Evolutionary conservation across 345 rosid species (phyloP).

Genomic region (Orychophragmus violaceus): DNA sequence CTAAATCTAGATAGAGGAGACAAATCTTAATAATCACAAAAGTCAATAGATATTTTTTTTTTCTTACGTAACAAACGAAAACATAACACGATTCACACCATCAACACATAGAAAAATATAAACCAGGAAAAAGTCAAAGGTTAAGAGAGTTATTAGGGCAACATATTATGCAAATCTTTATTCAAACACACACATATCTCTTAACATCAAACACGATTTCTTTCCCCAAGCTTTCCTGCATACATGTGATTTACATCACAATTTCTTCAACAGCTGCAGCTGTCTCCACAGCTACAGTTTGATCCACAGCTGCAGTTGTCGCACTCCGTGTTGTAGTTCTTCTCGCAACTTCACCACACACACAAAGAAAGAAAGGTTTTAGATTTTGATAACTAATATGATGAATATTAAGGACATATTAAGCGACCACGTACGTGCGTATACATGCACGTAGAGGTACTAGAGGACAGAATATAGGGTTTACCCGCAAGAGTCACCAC

Average conservation of each 20-base stretch:
- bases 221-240: neutral
- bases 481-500: slow-evolving; percentile 42
- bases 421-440: neutral
- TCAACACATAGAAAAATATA: neutral
- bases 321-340: slow-evolving; percentile 30
- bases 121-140: slow-evolving; percentile 5
- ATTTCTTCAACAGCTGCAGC: slow-evolving; percentile 38
- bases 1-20: neutral
- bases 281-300: slow-evolving; percentile 55
- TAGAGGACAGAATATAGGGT: neutral
- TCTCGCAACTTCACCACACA: slow-evolving; percentile 32
- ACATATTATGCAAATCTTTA: slow-evolving; percentile 9
- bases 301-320: slow-evolving; percentile 64
- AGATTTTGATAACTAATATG: neutral
- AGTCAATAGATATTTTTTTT: neutral
- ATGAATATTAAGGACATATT: neutral
- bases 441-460: neutral
- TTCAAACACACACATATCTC: slow-evolving; percentile 13
- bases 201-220: neutral
- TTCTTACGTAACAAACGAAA: neutral
- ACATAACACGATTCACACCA: slow-evolving; percentile 1
- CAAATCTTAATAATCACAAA: slow-evolving; percentile 5
- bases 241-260: neutral
- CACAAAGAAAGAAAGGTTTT: neutral
- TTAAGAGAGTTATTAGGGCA: slow-evolving; percentile 13